Base-by-base conservation (phyloP, 208 protist species). In the Leishmania turanica region DNA sequence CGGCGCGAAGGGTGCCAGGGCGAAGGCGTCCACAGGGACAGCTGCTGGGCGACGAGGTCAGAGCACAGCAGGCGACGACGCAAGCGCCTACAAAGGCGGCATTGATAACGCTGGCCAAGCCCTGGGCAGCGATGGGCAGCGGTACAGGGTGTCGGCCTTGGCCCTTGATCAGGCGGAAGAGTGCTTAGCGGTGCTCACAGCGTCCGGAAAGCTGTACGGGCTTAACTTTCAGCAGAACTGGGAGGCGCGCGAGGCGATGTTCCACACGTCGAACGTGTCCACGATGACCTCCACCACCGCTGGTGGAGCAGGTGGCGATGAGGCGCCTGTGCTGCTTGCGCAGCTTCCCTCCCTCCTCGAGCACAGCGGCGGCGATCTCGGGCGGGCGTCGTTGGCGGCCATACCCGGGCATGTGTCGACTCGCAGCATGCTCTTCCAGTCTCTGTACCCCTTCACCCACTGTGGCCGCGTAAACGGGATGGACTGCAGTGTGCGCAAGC, bases 401-500 rank as follows among this genome's bases (percentile, higher is more conserved):
- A n/a, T 21, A 31, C 34, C 51, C 27, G 58, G n/a, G 17, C 75
- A 68, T 11, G 49, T 76, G 58, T 78, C 75, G 53, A 40, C 54
- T 58, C 85, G 88, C 34, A 81, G 83, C 9, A 62, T 87, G 6
- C 77, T 84, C 31, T 96, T 97, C 73, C 86, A 93, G 73, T 81
- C 87, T 17, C 83, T 99, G 65, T 95, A 91, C 64, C 91, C 96
- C 73, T 81, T 91, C 40, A 97, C 96, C 65, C 97, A 99, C 87
- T 84, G 88, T 0, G 92, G 90, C 17, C 74, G 86, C 53, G 96
- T 99, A 54, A 94, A 94, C 70, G 98, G 98, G 69, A 88, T 99
- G 79, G 95, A 92, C 79, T 97, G 94, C 81, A 98, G 95, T 81
- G 88, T 99, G 76, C 91, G 98, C 72, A 99, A 99, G 82, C 98